A percentile compares a stretch with the other conserved stretches of the same genome.
phyloP scores from a whole-genome alignment of 768 basidiomycete species.

The Sporobolomyces roseus region DNA sequence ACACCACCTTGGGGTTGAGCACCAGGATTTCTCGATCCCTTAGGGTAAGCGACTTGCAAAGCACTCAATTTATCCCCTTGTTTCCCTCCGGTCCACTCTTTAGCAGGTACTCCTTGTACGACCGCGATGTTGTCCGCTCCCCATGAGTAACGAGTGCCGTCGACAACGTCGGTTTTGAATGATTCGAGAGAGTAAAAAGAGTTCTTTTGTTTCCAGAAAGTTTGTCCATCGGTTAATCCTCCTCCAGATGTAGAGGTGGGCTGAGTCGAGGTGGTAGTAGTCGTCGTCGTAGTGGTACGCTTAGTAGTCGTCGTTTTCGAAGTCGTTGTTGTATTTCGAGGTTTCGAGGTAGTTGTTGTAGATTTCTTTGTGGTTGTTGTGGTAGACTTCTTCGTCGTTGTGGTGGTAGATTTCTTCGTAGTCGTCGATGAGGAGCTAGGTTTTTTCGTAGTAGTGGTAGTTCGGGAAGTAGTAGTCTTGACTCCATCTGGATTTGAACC shows the following conservation, averaged over 20 bases:
- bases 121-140: slow-evolving; percentile 22
- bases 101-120: slow-evolving; percentile 17
- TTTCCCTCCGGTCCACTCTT: slow-evolving; percentile 12
- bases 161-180: slow-evolving; percentile 25
- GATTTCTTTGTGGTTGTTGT: slow-evolving; percentile 1
- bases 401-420: background rate
- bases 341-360: slow-evolving; percentile 1
- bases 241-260: background rate
- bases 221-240: background rate
- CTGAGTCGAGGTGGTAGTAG: background rate
- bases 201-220: slow-evolving; percentile 15
- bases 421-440: background rate
- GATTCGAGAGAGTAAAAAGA: slow-evolving; percentile 19
- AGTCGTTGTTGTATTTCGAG: background rate
- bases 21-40: slow-evolving; percentile 35
- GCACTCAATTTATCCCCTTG: slow-evolving; percentile 18
- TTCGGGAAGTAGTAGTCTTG: background rate
- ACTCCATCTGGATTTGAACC: too few relatives aligned
- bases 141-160: slow-evolving; percentile 25
- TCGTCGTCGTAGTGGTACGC: too few relatives aligned
- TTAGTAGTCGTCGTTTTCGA: too few relatives aligned
- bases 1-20: slow-evolving; percentile 36
- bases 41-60: slow-evolving; percentile 42
- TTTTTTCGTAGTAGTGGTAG: background rate
- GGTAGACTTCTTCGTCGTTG: background rate